Percentiles rank a stretch among this genome's conserved stretches.
phyloP scores from a whole-genome alignment of 2,329 filamentous ascomycete species.

The Parastagonospora avenae region DNA sequence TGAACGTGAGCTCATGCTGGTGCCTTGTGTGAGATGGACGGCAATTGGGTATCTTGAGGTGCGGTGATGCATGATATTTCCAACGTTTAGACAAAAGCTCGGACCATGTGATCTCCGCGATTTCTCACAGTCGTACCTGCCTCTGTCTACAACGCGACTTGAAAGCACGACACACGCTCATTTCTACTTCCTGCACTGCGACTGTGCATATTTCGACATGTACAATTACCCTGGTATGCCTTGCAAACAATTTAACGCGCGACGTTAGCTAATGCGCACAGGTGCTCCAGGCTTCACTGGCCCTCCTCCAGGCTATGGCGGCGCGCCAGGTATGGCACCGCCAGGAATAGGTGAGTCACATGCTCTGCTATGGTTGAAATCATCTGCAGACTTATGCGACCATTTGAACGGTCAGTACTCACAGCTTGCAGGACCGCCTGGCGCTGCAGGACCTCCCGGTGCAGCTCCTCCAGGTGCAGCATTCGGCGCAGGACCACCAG shows the following conservation, averaged over 20 bases:
- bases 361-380: background rate
- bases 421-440: slow-evolving; percentile 13
- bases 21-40: background rate
- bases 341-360: slow-evolving; percentile 76
- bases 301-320: slow-evolving; percentile 72
- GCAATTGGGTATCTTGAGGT: background rate
- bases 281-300: slow-evolving; percentile 68
- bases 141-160: slow-evolving; percentile 12
- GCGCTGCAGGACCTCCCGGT: slow-evolving; percentile 70
- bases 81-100: slow-evolving; percentile 21
- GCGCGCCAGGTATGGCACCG: slow-evolving; percentile 75
- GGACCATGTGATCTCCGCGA: background rate
- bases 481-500: slow-evolving; percentile 71
- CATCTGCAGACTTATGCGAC: background rate
- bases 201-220: slow-evolving; percentile 23
- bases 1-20: slow-evolving; percentile 37
- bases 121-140: slow-evolving; percentile 1
- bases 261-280: slow-evolving; percentile 26
- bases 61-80: background rate
- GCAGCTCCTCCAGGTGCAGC: slow-evolving; percentile 77
- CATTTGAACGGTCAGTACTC: background rate
- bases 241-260: background rate
- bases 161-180: background rate
- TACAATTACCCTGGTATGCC: slow-evolving; percentile 45
- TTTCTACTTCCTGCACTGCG: too few species aligned